Evolutionary conservation across 2,329 filamentous ascomycete species (phyloP).

Genomic region (Sphaerulina vaccinii): DNA sequence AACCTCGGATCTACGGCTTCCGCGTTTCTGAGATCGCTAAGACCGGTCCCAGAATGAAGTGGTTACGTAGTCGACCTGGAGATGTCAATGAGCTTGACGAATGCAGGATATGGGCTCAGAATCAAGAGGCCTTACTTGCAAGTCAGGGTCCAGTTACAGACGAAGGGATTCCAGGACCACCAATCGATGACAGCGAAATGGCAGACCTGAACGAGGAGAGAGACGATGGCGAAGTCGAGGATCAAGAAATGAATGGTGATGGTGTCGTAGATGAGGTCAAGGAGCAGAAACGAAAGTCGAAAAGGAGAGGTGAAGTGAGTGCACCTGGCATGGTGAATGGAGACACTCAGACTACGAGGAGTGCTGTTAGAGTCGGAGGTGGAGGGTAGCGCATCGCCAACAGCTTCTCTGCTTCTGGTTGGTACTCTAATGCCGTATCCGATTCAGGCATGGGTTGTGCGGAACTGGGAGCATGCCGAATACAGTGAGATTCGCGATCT

Average conservation of each 20-base stretch:
- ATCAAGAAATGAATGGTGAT: conserved; percentile 33
- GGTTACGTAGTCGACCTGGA: conserved; percentile 80
- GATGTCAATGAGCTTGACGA: conserved; percentile 85
- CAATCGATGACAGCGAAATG: conserved; percentile 34
- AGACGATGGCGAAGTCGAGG: conserved; percentile 33
- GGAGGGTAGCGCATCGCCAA: background rate
- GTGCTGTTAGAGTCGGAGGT: conserved; percentile 4
- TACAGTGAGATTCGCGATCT: too few relatives aligned
- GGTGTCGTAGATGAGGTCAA: conserved; percentile 17
- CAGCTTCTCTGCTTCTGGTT: background rate
- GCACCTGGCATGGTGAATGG: conserved; percentile 21
- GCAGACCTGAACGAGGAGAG: conserved; percentile 31
- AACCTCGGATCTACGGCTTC: conserved; percentile 96
- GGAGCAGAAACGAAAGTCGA: conserved; percentile 21
- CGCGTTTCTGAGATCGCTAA: conserved; percentile 85
- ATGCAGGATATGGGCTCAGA: conserved; percentile 42
- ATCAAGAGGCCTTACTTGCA: conserved; percentile 24
- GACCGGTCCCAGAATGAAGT: conserved; percentile 93
- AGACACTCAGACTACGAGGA: conserved; percentile 12
- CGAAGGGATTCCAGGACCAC: conserved; percentile 15
- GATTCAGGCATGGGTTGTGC: background rate
- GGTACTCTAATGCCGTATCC: background rate
- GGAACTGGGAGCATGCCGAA: too few relatives aligned
- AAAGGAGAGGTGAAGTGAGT: conserved; percentile 11
- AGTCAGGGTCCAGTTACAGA: conserved; percentile 8